A percentile compares a stretch with the other conserved stretches of the same genome.
phyloP scores from a whole-genome alignment of 257 asterid species.

The Solanum bulbocastanum region DNA sequence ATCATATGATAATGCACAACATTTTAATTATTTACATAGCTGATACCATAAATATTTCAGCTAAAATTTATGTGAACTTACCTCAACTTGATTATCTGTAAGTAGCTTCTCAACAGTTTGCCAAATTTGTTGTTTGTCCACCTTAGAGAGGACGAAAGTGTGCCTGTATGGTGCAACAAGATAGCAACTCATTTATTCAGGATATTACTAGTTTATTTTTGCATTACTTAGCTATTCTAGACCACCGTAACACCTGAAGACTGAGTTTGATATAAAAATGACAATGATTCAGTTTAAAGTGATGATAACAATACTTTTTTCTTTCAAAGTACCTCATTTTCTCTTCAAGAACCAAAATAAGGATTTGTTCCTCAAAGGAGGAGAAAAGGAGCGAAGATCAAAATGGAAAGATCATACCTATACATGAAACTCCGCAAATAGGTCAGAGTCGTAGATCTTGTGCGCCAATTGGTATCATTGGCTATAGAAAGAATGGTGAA shows the following conservation, averaged over 20 bases:
- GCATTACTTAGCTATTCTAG: not conserved
- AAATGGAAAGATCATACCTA: constrained; percentile 47
- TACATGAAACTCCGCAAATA: constrained; percentile 89
- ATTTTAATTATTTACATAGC: not conserved
- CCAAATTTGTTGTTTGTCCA: constrained; percentile 78
- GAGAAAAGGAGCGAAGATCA: not conserved
- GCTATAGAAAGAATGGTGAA: constrained; percentile 56
- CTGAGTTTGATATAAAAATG: not conserved
- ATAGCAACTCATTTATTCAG: not conserved
- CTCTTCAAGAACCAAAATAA: not conserved
- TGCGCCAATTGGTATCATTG: constrained; percentile 88
- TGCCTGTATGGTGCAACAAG: constrained; percentile 45
- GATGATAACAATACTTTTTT: not conserved
- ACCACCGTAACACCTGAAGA: not conserved
- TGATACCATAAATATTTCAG: not conserved
- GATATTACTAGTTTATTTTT: not conserved
- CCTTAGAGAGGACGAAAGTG: constrained; percentile 56
- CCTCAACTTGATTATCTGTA: constrained; percentile 91
- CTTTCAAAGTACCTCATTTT: not conserved
- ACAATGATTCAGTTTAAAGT: not conserved
- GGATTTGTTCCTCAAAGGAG: not conserved
- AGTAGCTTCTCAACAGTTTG: constrained; percentile 76
- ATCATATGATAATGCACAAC: not conserved
- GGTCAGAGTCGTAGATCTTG: constrained; percentile 87
- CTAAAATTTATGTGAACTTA: constrained; percentile 18